phyloP scores from a whole-genome alignment of 768 basidiomycete species.

The Pleurotus djamor region DNA sequence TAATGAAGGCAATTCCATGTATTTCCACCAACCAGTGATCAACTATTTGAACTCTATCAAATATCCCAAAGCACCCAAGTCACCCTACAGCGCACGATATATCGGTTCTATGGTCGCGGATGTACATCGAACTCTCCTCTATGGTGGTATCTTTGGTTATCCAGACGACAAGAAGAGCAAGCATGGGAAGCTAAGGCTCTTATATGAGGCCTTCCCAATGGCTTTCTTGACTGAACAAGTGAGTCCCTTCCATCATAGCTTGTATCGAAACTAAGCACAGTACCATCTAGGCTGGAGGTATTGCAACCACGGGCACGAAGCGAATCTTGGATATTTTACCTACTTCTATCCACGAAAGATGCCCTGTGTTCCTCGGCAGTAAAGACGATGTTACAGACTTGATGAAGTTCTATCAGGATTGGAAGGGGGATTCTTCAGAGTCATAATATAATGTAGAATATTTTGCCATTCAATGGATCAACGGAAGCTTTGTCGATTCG shows the following conservation, averaged over 20 bases:
- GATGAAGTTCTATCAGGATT: slow-evolving; percentile 75
- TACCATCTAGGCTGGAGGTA: slow-evolving; percentile 84
- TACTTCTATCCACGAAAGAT: slow-evolving; percentile 86
- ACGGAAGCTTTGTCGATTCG: too few species aligned
- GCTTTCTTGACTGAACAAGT: slow-evolving; percentile 93
- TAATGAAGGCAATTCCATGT: slow-evolving; percentile 98
- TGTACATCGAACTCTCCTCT: slow-evolving; percentile 93
- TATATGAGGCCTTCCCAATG: slow-evolving; percentile 99
- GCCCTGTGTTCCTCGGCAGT: slow-evolving; percentile 91
- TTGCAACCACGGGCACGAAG: slow-evolving; percentile 94
- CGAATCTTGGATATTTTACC: slow-evolving; percentile 91
- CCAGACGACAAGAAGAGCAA: slow-evolving; percentile 98
- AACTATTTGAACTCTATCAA: slow-evolving; percentile 92
- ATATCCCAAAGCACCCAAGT: slow-evolving; percentile 73
- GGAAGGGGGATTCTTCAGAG: slow-evolving; percentile 9
- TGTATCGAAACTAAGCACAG: neutral
- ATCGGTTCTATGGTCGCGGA: slow-evolving; percentile 99
- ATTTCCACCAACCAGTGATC: slow-evolving; percentile 81
- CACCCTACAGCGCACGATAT: slow-evolving; percentile 89
- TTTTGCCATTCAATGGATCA: too few species aligned
- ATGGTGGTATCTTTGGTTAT: slow-evolving; percentile 99
- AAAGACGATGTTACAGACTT: slow-evolving; percentile 92
- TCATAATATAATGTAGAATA: neutral
- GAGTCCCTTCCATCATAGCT: slow-evolving; percentile 12
- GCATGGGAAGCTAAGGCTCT: slow-evolving; percentile 87